Evolutionary conservation across 2,329 filamentous ascomycete genomes (phyloP), one percentile per base, ranked within the genome.

Genomic region (Paraconiothyrium sp.): DNA sequence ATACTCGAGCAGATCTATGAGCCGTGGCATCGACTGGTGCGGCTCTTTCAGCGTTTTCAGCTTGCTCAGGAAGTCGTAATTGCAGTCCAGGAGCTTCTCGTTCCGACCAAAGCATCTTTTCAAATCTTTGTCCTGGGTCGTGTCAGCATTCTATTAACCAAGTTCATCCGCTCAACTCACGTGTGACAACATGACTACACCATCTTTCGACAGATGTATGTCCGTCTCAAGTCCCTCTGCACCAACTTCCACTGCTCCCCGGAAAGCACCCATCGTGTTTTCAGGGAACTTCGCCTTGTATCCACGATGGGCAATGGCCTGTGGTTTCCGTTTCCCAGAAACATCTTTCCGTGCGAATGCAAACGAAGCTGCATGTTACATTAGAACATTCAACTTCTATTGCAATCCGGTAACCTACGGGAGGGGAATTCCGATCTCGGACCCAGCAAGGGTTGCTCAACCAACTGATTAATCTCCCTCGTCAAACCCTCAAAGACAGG

Each of bases 201-300:
- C 89, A 72, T 98, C 94, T 63, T 85, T 88, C 14, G 92, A 90
- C 37, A 97, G 80, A 76, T 96, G 94, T 9, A 97, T 79, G 72
- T 98, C 94, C 20, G 93, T 96, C 81, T 98, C 94, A 32, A 98
- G 82, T 0, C 91, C 94, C 71, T 96, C 88, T 0, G 92, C 88
- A 22, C 92, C 92, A 20, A 88, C 89, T 35, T 88, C 82, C 2
- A 94, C 85, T 1, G 93, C 94, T 32, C 85, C 90, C 60, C 82
- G 82, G 80, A 97, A 96, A 8, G 92, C 91, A 16, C 84, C 85
- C 85, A 97, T 88, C 1, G 92, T 91, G 79, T 98, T 98, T 78
- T 98, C 94, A 0, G 94, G 93, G 68, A 85, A 92, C 55, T 84
- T 84, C 0, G 89, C 88, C 75, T 92, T 94, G 84, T 90, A 93